These are phyloP conservation scores for Pugionium cornutum DNA, from an alignment of 345 rosid species.

Conservation along the genomic window DNA sequence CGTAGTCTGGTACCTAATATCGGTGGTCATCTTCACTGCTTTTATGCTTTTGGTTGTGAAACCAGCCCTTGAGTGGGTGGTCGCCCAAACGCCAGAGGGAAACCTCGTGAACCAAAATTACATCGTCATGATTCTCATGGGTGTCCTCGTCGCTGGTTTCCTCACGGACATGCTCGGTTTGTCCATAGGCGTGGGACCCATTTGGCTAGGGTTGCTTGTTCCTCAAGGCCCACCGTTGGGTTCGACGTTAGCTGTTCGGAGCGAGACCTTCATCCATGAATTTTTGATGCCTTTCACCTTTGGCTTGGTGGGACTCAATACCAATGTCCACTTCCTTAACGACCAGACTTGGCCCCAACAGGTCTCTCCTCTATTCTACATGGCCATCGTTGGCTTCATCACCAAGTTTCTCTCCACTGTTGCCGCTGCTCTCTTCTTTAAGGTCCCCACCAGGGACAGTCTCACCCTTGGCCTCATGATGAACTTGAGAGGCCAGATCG, in stretches of 20 bases:
- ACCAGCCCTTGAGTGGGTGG: conserved; percentile 45
- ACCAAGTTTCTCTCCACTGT: conserved; percentile 45
- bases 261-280: conserved; percentile 56
- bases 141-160: conserved; percentile 53
- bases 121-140: conserved; percentile 47
- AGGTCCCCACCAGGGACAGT: conserved; percentile 54
- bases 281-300: conserved; percentile 65
- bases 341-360: conserved; percentile 41
- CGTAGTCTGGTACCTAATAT: conserved; percentile 41
- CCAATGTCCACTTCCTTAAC: conserved; percentile 48
- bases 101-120: conserved; percentile 51
- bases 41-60: conserved; percentile 42
- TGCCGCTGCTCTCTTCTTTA: conserved; percentile 36
- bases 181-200: conserved; percentile 57
- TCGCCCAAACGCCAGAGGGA: conserved; percentile 56
- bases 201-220: conserved; percentile 58
- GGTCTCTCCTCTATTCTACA: conserved; percentile 47
- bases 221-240: conserved; percentile 78
- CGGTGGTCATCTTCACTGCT: conserved; percentile 7
- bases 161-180: conserved; percentile 70
- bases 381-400: conserved; percentile 44
- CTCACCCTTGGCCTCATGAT: conserved; percentile 58
- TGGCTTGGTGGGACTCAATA: conserved; percentile 52
- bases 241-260: conserved; percentile 50
- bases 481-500: conserved; percentile 71